Conservation (phyloP, 805 yeast genomes). For the Candida pseudoglaebosa region DNA sequence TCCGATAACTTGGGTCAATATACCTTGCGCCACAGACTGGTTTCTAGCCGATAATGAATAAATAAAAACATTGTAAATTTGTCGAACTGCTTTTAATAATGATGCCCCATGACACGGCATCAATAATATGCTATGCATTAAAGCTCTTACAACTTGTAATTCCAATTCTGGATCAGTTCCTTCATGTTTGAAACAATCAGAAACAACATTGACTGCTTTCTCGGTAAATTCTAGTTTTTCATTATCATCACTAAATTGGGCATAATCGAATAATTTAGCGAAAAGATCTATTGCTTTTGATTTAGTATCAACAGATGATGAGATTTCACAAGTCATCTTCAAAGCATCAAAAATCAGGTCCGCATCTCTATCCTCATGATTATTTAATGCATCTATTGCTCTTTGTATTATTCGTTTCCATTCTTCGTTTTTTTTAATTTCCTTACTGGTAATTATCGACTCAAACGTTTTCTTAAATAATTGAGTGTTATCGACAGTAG, state of each 20-base stretch:
- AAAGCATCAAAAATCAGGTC: constrained; percentile 73
- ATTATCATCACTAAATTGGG: constrained; percentile 59
- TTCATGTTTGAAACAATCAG: constrained; percentile 86
- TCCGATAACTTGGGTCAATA: constrained; percentile 84
- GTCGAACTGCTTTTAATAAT: constrained; percentile 84
- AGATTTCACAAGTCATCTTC: constrained; percentile 67
- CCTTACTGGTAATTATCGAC: constrained; percentile 54
- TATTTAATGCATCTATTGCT: constrained; percentile 41
- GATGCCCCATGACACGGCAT: constrained; percentile 89
- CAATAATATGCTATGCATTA: constrained; percentile 82
- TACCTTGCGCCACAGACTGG: constrained; percentile 94
- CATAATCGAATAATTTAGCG: constrained; percentile 84
- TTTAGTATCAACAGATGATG: constrained; percentile 55
- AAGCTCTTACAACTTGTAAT: constrained; percentile 86
- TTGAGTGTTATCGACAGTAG: constrained; percentile 21
- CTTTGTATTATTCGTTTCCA: constrained; percentile 34
- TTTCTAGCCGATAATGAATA: constrained; percentile 76
- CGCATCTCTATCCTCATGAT: constrained; percentile 39
- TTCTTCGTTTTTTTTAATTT: constrained; percentile 49
- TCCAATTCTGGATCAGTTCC: constrained; percentile 87
- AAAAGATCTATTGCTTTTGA: constrained; percentile 78
- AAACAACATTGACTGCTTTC: constrained; percentile 78
- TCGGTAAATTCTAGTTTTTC: constrained; percentile 64
- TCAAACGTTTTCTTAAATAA: constrained; percentile 55
- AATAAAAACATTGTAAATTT: constrained; percentile 87